These are phyloP conservation scores for Porcisia deanei DNA, from an alignment of 208 protist species.

Conservation along the genomic window DNA sequence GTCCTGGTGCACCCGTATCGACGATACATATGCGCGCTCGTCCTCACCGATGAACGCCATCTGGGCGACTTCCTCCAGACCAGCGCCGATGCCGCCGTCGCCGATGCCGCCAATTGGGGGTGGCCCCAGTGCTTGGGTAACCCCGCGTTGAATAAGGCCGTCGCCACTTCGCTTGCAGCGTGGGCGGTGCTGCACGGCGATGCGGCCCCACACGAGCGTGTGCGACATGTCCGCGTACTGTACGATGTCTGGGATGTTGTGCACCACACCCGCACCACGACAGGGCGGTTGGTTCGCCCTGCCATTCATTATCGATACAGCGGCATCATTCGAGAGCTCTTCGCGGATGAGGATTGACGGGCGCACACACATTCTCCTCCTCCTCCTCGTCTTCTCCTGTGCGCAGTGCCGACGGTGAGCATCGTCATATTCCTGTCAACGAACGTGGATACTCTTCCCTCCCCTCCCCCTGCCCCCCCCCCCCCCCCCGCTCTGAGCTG, in stretches of 20 bases:
- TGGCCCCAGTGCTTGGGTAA: constrained; percentile 56
- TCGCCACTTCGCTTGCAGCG: constrained; percentile 38
- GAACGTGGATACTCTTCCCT: neutral
- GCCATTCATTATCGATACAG: constrained; percentile 48
- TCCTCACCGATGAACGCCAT: constrained; percentile 40
- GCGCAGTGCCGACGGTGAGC: neutral
- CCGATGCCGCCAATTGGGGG: neutral
- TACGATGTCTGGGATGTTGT: constrained; percentile 66
- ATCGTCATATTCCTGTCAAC: neutral
- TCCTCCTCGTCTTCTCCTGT: neutral
- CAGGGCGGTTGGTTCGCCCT: constrained; percentile 55
- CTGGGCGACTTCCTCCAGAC: constrained; percentile 23
- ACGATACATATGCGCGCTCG: constrained; percentile 62
- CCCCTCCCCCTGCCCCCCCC: neutral
- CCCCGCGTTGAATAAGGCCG: constrained; percentile 36
- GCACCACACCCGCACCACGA: constrained; percentile 63
- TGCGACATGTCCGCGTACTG: constrained; percentile 61
- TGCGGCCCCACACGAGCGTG: constrained; percentile 23
- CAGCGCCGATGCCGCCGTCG: neutral
- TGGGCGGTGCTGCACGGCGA: constrained; percentile 12
- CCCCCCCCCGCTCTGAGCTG: too few species aligned
- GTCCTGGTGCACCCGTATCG: constrained; percentile 71
- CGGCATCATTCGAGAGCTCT: constrained; percentile 62
- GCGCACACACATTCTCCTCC: neutral
- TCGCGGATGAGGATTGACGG: constrained; percentile 34